Evolutionary conservation across 331 rosid genomes (phyloP).

Genomic region (Dryas integrifolia): DNA sequence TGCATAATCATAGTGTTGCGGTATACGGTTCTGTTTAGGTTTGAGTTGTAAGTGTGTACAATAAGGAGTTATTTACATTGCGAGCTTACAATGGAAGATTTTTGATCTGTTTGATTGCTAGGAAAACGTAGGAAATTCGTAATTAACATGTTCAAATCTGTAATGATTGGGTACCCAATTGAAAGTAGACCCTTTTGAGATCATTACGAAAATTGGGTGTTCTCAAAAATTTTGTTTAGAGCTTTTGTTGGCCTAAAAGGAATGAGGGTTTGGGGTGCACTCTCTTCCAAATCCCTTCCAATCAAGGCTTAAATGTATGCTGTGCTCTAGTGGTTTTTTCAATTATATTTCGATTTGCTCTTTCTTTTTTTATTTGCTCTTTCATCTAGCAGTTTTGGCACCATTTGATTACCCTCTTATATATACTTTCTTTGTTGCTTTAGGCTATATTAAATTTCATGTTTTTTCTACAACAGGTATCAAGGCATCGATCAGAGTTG

Average conservation of each 20-base stretch:
- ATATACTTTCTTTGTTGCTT: background rate
- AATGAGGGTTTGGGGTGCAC: background rate
- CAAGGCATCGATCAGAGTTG: conserved; percentile 45
- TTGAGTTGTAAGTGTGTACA: background rate
- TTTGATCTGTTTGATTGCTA: background rate
- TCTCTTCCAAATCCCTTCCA: background rate
- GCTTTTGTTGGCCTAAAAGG: background rate
- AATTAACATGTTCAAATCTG: background rate
- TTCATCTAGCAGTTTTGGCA: background rate
- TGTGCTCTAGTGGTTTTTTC: background rate
- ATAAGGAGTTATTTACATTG: background rate
- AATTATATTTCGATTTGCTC: background rate
- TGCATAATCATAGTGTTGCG: background rate
- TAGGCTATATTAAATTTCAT: background rate
- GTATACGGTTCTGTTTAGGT: background rate
- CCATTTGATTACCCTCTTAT: background rate
- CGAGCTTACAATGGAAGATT: too few species aligned
- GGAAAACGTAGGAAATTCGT: background rate
- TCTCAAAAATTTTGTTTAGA: background rate
- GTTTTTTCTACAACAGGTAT: conserved; percentile 49
- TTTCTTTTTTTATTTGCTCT: background rate
- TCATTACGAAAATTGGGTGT: background rate
- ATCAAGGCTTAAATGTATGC: background rate
- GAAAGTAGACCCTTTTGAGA: background rate
- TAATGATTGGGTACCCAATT: background rate